Evolutionary conservation across 257 asterid genomes (phyloP).

Genomic region (Primulina huaijiensis): DNA sequence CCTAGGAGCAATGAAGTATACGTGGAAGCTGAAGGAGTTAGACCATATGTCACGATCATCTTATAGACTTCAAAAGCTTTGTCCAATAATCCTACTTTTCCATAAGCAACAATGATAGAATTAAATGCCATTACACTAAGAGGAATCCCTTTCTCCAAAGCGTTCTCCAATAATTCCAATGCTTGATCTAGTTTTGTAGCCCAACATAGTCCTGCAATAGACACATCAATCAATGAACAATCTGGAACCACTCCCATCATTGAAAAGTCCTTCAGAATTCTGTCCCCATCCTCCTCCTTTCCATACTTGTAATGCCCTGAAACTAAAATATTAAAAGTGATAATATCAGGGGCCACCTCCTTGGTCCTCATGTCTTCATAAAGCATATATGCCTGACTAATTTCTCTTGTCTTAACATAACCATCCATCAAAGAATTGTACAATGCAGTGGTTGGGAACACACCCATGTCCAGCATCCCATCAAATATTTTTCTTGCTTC

Average conservation of each 20-base stretch:
- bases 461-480: conserved; percentile 56
- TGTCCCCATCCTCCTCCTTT: conserved; percentile 45
- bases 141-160: conserved; percentile 76
- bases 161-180: conserved; percentile 45
- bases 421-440: conserved; percentile 85
- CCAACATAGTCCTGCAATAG: conserved; percentile 72
- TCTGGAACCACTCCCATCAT: conserved; percentile 38
- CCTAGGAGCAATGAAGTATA: conserved; percentile 69
- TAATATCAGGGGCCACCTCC: conserved; percentile 68
- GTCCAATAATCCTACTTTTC: conserved; percentile 60
- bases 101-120: conserved; percentile 69
- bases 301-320: conserved; percentile 80
- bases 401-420: conserved; percentile 76
- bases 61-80: conserved; percentile 70
- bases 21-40: conserved; percentile 76
- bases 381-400: conserved; percentile 53
- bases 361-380: conserved; percentile 69
- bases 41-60: conserved; percentile 55
- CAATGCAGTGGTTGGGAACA: conserved; percentile 44
- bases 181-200: conserved; percentile 78
- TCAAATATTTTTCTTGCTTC: conserved; percentile 69
- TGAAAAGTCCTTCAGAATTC: conserved; percentile 51
- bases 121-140: conserved; percentile 69
- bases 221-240: conserved; percentile 46
- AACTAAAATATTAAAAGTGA: conserved; percentile 75